phyloP scores from a whole-genome alignment of 2,329 filamentous ascomycete genomes.

The Neofusicoccum parvum region DNA sequence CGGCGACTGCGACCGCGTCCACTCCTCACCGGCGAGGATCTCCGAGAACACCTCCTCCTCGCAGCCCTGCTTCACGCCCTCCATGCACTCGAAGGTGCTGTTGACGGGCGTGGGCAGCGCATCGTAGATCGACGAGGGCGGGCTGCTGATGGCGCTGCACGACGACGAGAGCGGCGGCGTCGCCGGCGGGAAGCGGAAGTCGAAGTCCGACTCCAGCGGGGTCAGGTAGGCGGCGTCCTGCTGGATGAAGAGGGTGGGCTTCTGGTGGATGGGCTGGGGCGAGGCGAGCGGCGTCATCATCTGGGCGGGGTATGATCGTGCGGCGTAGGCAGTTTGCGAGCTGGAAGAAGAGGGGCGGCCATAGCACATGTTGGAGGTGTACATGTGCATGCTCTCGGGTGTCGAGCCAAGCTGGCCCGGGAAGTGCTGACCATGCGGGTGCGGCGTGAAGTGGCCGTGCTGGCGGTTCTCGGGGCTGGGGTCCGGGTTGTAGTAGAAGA shows the following conservation, averaged over 20 bases:
- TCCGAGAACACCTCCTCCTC: conserved; percentile 72
- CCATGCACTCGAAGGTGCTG: conserved; percentile 62
- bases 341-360: conserved; percentile 64
- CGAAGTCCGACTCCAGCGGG: conserved; percentile 73
- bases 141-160: conserved; percentile 84
- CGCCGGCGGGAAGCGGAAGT: conserved; percentile 73
- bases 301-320: conserved; percentile 59
- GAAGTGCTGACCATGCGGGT: conserved; percentile 53
- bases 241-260: conserved; percentile 70
- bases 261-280: conserved; percentile 72
- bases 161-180: conserved; percentile 86
- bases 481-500: conserved; percentile 86
- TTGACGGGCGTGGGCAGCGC: conserved; percentile 81
- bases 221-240: conserved; percentile 55
- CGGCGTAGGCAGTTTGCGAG: conserved; percentile 59
- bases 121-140: conserved; percentile 71
- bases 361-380: conserved; percentile 48
- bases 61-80: conserved; percentile 57
- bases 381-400: conserved; percentile 46
- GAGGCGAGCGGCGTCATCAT: conserved; percentile 76
- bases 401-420: conserved; percentile 35
- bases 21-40: conserved; percentile 72
- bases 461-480: conserved; percentile 69
- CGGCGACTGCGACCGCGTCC: conserved; percentile 76
- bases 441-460: conserved; percentile 74